Conservation (phyloP, 2,329 filamentous ascomycete genomes). For the Pestalotiopsis fici region DNA sequence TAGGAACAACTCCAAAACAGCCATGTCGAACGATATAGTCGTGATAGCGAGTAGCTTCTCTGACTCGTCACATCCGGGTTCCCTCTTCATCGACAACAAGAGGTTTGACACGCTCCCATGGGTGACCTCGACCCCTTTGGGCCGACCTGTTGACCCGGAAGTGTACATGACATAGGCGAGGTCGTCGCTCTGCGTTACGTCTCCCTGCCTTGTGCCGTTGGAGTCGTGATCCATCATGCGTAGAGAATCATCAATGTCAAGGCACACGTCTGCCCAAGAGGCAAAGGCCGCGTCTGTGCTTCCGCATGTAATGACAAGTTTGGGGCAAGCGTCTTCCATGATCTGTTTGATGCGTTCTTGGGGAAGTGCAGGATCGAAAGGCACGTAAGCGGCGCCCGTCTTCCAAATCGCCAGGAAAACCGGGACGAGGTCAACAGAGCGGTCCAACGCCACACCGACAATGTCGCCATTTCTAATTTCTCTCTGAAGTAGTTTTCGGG, state of each 20-base stretch:
- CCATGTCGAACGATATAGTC: conserved; percentile 32
- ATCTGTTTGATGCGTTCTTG: conserved; percentile 27
- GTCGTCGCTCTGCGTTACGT: conserved; percentile 17
- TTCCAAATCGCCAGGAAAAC: conserved; percentile 27
- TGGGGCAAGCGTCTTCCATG: conserved; percentile 24
- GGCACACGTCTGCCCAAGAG: conserved; percentile 16
- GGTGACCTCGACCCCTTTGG: conserved; percentile 40
- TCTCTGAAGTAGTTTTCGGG: conserved; percentile 17
- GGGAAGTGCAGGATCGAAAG: conserved; percentile 28
- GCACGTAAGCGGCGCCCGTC: conserved; percentile 30
- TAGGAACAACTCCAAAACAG: conserved; percentile 34
- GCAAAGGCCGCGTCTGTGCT: conserved; percentile 9
- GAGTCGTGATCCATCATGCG: conserved; percentile 4
- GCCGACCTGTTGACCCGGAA: conserved; percentile 27
- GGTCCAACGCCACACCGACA: conserved; percentile 25
- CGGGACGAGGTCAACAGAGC: conserved; percentile 23
- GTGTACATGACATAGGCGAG: conserved; percentile 34
- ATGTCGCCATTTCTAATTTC: conserved; percentile 22
- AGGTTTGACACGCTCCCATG: conserved; percentile 19
- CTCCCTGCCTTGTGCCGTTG: conserved; percentile 10
- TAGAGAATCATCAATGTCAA: conserved; percentile 17
- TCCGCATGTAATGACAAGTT: conserved; percentile 19
- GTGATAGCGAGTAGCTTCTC: conserved; percentile 28
- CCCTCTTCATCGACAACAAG: conserved; percentile 22
- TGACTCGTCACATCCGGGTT: conserved; percentile 22